Evolutionary conservation across 2,329 filamentous ascomycete species (phyloP).

Genomic region (Botrytis galanthina): DNA sequence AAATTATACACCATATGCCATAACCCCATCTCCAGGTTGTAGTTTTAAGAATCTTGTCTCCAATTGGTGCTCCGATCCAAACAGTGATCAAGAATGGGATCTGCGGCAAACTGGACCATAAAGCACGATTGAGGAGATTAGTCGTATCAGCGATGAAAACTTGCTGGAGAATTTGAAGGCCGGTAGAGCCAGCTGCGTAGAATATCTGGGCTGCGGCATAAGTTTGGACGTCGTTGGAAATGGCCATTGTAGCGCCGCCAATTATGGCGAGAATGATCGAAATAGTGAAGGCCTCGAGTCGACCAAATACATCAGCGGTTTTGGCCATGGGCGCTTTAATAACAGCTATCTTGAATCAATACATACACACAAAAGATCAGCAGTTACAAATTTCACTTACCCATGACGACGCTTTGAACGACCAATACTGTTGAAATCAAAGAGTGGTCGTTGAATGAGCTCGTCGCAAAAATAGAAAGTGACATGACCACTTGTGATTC

Average conservation of each 20-base stretch:
- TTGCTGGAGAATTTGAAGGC: slow-evolving; percentile 47
- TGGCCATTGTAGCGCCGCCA: slow-evolving; percentile 64
- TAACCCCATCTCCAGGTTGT: slow-evolving; percentile 62
- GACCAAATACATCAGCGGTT: slow-evolving; percentile 50
- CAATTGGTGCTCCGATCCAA: slow-evolving; percentile 45
- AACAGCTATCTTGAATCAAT: slow-evolving; percentile 43
- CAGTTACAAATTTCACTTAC: neutral
- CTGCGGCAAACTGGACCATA: slow-evolving; percentile 43
- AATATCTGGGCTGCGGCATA: slow-evolving; percentile 61
- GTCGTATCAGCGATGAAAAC: slow-evolving; percentile 69
- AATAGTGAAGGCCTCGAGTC: slow-evolving; percentile 46
- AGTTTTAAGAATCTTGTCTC: slow-evolving; percentile 44
- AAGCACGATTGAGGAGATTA: slow-evolving; percentile 58
- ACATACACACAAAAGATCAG: slow-evolving; percentile 45
- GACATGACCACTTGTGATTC: slow-evolving; percentile 40
- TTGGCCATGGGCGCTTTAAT: slow-evolving; percentile 57
- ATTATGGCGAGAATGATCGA: slow-evolving; percentile 45
- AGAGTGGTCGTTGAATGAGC: slow-evolving; percentile 51
- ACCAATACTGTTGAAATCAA: slow-evolving; percentile 36
- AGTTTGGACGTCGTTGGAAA: slow-evolving; percentile 55
- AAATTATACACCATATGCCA: slow-evolving; percentile 60
- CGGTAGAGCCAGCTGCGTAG: slow-evolving; percentile 58
- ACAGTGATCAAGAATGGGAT: slow-evolving; percentile 44
- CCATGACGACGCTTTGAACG: slow-evolving; percentile 16
- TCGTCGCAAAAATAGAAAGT: slow-evolving; percentile 44